Evolutionary conservation across 1,139 yeast genomes (phyloP), one percentile per base, ranked within the genome.

Genomic region (Magnusiomyces paraingens): DNA sequence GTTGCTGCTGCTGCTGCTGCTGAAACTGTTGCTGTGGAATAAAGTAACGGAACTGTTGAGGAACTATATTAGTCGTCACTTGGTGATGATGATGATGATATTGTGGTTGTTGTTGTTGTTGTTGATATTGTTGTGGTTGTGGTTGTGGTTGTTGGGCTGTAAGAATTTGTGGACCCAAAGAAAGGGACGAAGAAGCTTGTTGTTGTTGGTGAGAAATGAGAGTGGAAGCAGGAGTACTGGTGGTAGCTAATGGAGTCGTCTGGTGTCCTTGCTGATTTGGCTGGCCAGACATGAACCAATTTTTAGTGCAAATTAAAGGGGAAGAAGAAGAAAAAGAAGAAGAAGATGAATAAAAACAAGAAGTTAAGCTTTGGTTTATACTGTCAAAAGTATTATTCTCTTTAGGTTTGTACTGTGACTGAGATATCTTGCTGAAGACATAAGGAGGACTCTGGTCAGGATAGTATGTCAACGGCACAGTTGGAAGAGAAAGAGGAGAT

Each of bases 1-100:
- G 49, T 29, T 21, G 49, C n/a, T 46, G 49, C 5, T 26, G 49
- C 38, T 38, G n/a, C n/a, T n/a, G n/a, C n/a, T n/a, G n/a, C n/a
- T n/a, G n/a, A 46, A 15, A 26, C 14, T 36, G 40, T 36, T 36
- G 17, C 40, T 36, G 40, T 4, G 40, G 40, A 36, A n/a, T 5
- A 36, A 36, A 14, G 17, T 36, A 36, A 4, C 40, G n/a, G 12
- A 36, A 4, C 5, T 36, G 4, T 36, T 36, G 40, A 36, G 40
- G 32, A 8, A 26, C 32, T 5, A 26, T 26, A 8, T 26, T 26
- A 12, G 40, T 3, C 5, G 40, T n/a, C 17, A 4, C 40, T 36
- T 36, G 40, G 17, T 36, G 32, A 26, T 26, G n/a, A 8, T 12
- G 12, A 8, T 32, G 36, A 32, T 10, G 36, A 32, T 10, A 8